Evolutionary conservation across 192 early-diverging fungal species (phyloP), one percentile per base, ranked within the genome.

Genomic region (Glomus cerebriforme): DNA sequence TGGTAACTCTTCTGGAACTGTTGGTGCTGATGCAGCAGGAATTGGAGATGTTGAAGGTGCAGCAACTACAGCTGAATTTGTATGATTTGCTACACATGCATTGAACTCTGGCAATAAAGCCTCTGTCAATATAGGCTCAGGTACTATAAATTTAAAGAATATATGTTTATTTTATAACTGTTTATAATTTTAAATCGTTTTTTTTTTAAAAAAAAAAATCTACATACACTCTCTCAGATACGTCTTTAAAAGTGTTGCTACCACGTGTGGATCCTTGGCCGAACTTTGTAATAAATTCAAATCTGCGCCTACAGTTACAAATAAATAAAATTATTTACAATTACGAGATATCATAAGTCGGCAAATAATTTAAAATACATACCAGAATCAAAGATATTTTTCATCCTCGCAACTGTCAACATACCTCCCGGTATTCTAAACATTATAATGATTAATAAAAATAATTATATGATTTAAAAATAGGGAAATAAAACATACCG

Each of bases 151-250:
- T 19, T 60, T 12, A 3, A 31, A 31, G 26, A 12, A 60, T 60
- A 60, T 1, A n/a, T 24, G 19, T 60, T 24, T 19, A 60, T 24
- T 60, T 31, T 79, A 43, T n/a, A n/a, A n/a, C n/a, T n/a, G n/a
- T n/a, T n/a, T 37, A 13, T 54, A 7, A 45, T 22, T 75, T n/a
- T 27, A 32, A 19, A 43, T 12, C 10, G 3, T 43, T 43, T 12
- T 10, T 43, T 12, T 12, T 43, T 43, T 35, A 3, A 1, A 43
- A 1, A 2, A 29, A 32, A 26, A 31, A 34, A n/a, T 39, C 15
- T 32, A 81, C 86, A 80, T 87, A 90, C 89, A 81, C 80, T 91
- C 89, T 77, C 90, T 79, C 24, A 91, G 69, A 74, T 90, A 91
- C 73, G 88, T 82, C 68, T 90, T 91, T 17, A 91, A 80, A 29